Evolutionary conservation across 306 rosid genomes (phyloP).

Genomic region (Cucurbita maxima): DNA sequence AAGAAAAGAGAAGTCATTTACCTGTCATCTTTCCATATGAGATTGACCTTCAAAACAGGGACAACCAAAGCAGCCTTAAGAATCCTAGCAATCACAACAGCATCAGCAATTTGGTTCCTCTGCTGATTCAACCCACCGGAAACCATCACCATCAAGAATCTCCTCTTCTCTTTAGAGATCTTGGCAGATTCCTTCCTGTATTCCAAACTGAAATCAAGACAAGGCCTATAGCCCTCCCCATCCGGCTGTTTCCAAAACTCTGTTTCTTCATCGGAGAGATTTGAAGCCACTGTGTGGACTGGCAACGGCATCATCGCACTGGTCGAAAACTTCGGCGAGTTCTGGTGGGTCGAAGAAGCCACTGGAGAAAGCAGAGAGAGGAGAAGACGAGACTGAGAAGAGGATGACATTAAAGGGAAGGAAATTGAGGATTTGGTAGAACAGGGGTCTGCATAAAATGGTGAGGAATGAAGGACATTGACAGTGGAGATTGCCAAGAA

Average conservation of each 20-base stretch:
- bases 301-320: conserved; percentile 29
- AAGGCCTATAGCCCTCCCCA: conserved; percentile 25
- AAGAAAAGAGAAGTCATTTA: neutral
- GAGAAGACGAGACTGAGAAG: conserved; percentile 1
- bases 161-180: conserved; percentile 27
- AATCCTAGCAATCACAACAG: conserved; percentile 41
- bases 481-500: conserved; percentile 20
- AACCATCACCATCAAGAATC: conserved; percentile 39
- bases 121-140: conserved; percentile 51
- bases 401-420: neutral
- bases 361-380: conserved; percentile 11
- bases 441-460: neutral
- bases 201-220: conserved; percentile 29
- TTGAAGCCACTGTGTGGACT: conserved; percentile 11
- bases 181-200: conserved; percentile 18
- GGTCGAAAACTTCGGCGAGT: conserved; percentile 8
- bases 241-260: conserved; percentile 48
- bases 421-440: conserved; percentile 1
- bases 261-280: conserved; percentile 19
- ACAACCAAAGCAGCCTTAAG: conserved; percentile 40
- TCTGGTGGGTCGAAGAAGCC: neutral
- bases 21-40: conserved; percentile 49
- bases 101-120: conserved; percentile 46
- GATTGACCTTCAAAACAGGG: conserved; percentile 37
- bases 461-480: conserved; percentile 10